These are phyloP conservation scores for Leishmania braziliensis DNA, from an alignment of 208 protist genomes.

Conservation along the genomic window DNA sequence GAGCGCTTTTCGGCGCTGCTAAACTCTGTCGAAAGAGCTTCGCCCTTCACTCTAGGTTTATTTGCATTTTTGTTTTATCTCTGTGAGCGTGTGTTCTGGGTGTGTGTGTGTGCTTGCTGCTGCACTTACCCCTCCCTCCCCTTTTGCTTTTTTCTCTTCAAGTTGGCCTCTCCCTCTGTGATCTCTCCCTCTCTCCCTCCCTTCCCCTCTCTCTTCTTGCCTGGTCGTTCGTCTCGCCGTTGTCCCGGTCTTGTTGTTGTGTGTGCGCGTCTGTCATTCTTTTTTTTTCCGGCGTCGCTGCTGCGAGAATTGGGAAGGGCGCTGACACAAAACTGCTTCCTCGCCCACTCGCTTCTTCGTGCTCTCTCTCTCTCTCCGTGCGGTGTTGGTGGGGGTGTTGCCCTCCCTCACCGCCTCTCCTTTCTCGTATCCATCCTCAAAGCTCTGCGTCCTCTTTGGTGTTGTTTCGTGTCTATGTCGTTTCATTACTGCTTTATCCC, in stretches of 20 bases:
- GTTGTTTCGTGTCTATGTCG: not conserved
- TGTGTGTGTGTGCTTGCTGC: not conserved
- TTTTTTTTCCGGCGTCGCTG: constrained; percentile 8
- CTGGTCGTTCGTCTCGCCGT: not conserved
- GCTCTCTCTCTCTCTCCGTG: constrained; percentile 4
- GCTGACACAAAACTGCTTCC: not conserved
- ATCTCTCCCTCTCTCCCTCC: not conserved
- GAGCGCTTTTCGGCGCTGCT: not conserved
- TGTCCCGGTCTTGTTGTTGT: not conserved
- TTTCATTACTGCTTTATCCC: not conserved
- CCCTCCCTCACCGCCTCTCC: not conserved
- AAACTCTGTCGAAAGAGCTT: not conserved
- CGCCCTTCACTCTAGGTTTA: not conserved
- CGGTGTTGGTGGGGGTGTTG: not conserved
- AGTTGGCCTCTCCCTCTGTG: not conserved
- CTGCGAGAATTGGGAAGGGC: not conserved
- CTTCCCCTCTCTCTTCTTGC: not conserved
- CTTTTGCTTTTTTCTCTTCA: not conserved
- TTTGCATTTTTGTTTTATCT: constrained; percentile 7
- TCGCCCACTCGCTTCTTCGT: not conserved
- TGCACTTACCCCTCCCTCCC: not conserved
- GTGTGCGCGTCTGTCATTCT: not conserved
- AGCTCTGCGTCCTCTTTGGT: no score
- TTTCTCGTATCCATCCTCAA: not conserved
- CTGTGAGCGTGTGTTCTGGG: constrained; percentile 5